Conservation (phyloP, 192 early-diverging fungal genomes). For the Umbelopsis sp. region DNA sequence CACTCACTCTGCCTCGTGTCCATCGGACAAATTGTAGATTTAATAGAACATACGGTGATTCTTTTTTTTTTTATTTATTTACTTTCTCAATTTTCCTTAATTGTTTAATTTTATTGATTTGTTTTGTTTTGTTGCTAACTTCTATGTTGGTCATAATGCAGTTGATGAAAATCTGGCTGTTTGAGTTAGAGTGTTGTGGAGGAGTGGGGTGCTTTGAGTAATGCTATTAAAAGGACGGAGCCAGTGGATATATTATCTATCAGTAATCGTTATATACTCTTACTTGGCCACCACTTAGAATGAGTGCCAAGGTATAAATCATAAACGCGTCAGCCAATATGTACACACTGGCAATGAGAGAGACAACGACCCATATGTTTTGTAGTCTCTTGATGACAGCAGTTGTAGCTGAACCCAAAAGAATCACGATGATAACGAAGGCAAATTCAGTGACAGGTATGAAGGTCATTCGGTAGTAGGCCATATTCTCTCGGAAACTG, state of each 20-base stretch:
- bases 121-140: too few species aligned
- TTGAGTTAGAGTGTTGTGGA: too few species aligned
- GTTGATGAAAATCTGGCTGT: too few species aligned
- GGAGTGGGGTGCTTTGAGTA: too few species aligned
- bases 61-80: too few species aligned
- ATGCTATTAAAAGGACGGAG: not conserved
- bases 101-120: too few species aligned
- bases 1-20: too few species aligned
- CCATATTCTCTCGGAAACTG: conserved; percentile 15
- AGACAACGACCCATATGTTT: not conserved
- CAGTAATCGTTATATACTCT: conserved; percentile 32
- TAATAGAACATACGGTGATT: too few species aligned
- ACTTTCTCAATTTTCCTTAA: too few species aligned
- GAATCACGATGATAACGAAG: conserved; percentile 8
- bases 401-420: not conserved
- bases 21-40: too few species aligned
- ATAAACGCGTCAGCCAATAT: not conserved
- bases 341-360: not conserved
- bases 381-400: not conserved
- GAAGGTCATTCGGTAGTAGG: conserved; percentile 26
- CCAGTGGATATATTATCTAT: not conserved
- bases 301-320: conserved; percentile 11
- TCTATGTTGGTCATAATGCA: too few species aligned
- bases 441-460: conserved; percentile 27
- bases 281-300: conserved; percentile 20